Percentiles rank a stretch among this genome's conserved stretches.
phyloP scores from a whole-genome alignment of 73 alveolate genomes.

The Paramecium sonneborni region DNA sequence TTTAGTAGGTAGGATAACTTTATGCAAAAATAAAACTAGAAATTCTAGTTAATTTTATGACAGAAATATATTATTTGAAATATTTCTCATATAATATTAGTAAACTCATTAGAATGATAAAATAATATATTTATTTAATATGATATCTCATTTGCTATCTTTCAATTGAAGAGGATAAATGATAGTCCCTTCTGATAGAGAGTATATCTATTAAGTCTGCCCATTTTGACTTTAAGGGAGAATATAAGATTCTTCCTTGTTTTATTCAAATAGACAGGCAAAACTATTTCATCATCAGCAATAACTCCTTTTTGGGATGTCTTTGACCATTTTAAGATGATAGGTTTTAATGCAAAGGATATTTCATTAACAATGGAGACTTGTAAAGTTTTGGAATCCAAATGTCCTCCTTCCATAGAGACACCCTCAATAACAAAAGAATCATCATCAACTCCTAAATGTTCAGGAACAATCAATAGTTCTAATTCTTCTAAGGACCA shows the following conservation, averaged over 20 bases:
- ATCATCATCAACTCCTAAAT: constrained; percentile 71
- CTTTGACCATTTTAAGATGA: constrained; percentile 82
- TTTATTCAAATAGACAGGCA: constrained; percentile 91
- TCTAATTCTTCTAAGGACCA: constrained; percentile 95
- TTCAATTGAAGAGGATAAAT: constrained; percentile 34
- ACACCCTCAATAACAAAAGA: constrained; percentile 86
- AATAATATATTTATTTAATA: neutral
- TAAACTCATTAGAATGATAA: neutral
- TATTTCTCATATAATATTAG: neutral
- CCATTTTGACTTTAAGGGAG: constrained; percentile 78
- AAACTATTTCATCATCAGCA: constrained; percentile 75
- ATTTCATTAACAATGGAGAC: constrained; percentile 79
- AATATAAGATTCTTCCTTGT: constrained; percentile 85
- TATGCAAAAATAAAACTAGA: neutral
- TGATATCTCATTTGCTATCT: neutral
- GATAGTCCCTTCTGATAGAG: constrained; percentile 20
- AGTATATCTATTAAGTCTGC: constrained; percentile 23
- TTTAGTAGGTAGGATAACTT: neutral
- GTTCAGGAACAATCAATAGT: constrained; percentile 75
- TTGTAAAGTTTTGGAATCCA: constrained; percentile 71
- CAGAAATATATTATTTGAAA: neutral
- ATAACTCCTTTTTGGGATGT: constrained; percentile 56
- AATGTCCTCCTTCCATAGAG: constrained; percentile 91
- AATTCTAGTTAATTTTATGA: neutral
- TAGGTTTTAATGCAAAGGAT: constrained; percentile 74